These are phyloP conservation scores for Petrea volubilis DNA, from an alignment of 257 asterid genomes.

Conservation along the genomic window DNA sequence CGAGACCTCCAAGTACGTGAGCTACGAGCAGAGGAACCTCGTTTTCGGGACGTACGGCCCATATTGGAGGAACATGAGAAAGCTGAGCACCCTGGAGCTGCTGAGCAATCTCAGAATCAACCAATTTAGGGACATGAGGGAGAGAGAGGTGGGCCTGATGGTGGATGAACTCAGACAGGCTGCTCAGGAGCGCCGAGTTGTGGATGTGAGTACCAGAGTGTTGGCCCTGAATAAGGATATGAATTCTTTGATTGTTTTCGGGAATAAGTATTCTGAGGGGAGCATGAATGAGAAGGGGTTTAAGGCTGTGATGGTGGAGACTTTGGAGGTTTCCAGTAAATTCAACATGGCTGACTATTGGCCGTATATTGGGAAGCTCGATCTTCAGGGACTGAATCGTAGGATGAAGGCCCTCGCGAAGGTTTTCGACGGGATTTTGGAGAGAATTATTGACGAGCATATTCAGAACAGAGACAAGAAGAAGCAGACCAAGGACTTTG, in stretches of 20 bases:
- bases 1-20: no score
- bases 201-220: no score
- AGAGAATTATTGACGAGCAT: slow-evolving; percentile 41
- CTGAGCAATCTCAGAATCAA: no score
- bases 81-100: no score
- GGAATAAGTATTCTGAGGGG: slow-evolving; percentile 19
- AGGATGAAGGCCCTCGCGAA: slow-evolving; percentile 22
- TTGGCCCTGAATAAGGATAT: slow-evolving; percentile 8
- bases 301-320: slow-evolving; percentile 12
- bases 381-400: slow-evolving; percentile 34
- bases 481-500: slow-evolving; percentile 18
- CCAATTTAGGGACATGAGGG: no score
- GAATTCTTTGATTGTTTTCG: slow-evolving; percentile 24
- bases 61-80: no score
- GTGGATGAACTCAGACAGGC: no score
- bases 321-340: neutral
- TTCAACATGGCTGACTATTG: slow-evolving; percentile 24
- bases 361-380: slow-evolving; percentile 37
- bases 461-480: neutral
- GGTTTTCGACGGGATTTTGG: slow-evolving; percentile 27
- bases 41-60: no score
- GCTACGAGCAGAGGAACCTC: no score
- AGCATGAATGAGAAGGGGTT: slow-evolving; percentile 24
- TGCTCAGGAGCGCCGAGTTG: no score
- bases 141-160: no score